Conservation (phyloP, 139 green algal genomes). For the Diplosphaera chodatii region DNA sequence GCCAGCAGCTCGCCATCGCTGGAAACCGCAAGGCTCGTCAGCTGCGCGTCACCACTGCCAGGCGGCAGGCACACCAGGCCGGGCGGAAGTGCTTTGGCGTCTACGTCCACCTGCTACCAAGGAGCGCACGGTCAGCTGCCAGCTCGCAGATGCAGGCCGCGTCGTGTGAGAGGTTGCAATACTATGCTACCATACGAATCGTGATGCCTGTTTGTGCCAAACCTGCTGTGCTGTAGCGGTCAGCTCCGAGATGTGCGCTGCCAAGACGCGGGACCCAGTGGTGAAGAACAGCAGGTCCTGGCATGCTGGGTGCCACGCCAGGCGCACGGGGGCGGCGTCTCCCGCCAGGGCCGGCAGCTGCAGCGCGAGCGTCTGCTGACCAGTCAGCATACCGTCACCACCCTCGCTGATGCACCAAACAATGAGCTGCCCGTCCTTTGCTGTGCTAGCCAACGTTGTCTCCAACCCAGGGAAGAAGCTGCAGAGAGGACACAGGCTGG, state of each 20-base stretch:
- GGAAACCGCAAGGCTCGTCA: conserved; percentile 42
- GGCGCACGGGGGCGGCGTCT: not conserved
- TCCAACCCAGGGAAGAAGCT: not conserved
- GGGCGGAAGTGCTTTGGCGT: conserved; percentile 11
- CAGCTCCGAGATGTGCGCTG: conserved; percentile 25
- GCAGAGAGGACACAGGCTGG: too few species aligned
- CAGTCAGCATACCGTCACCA: conserved; percentile 12
- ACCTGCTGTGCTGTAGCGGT: not conserved
- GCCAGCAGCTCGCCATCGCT: conserved; percentile 40
- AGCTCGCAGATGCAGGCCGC: too few species aligned
- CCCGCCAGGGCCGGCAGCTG: conserved; percentile 4
- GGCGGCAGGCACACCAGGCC: conserved; percentile 10
- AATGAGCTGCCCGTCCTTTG: conserved; percentile 30
- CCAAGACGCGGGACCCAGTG: conserved; percentile 17
- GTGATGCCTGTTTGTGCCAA: too few species aligned
- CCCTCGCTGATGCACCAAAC: conserved; percentile 45
- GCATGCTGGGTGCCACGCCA: conserved; percentile 43
- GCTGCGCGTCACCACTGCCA: not conserved
- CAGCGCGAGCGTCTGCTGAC: conserved; percentile 17
- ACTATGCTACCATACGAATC: too few species aligned
- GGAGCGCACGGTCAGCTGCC: too few species aligned
- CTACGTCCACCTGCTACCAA: conserved; percentile 12
- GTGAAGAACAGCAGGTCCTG: conserved; percentile 43
- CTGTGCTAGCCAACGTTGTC: conserved; percentile 42
- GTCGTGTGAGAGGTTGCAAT: too few species aligned